A percentile compares a stretch with the other conserved stretches of the same genome.
phyloP scores from a whole-genome alignment of 129 eudicot species.

The Solidago caesia region DNA sequence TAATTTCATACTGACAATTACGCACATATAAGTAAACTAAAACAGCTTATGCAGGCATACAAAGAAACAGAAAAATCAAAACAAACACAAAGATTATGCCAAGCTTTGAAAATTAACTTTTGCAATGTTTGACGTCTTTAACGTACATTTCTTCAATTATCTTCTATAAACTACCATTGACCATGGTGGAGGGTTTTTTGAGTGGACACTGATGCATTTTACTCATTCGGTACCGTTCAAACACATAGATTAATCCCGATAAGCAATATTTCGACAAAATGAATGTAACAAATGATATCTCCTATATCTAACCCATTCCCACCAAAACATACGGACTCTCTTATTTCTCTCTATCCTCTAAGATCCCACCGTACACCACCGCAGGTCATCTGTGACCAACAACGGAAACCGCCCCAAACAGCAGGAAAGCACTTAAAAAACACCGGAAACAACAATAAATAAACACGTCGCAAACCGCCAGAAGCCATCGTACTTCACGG shows the following conservation, averaged over 20 bases:
- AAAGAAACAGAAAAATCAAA: too few species aligned
- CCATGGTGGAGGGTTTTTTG: neutral
- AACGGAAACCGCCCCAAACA: too few species aligned
- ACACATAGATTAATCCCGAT: slow-evolving; percentile 5
- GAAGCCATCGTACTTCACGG: too few species aligned
- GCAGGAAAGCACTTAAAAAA: too few species aligned
- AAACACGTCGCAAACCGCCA: too few species aligned
- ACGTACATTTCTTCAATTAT: neutral
- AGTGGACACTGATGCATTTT: neutral
- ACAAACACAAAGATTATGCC: too few species aligned
- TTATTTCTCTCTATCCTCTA: too few species aligned
- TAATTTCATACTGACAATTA: neutral
- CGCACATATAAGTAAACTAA: slow-evolving; percentile 5
- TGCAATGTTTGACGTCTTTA: neutral
- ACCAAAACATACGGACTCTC: too few species aligned
- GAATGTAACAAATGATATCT: neutral
- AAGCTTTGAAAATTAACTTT: too few species aligned
- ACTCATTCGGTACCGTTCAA: neutral
- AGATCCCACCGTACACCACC: neutral
- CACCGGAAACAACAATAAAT: too few species aligned
- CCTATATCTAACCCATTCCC: too few species aligned
- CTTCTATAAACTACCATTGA: neutral
- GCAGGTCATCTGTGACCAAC: neutral
- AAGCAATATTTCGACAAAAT: neutral
- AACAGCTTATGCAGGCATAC: neutral